Conservation (phyloP, 2,329 filamentous ascomycete genomes). For the Paecilomyces dactylethromorphus region DNA sequence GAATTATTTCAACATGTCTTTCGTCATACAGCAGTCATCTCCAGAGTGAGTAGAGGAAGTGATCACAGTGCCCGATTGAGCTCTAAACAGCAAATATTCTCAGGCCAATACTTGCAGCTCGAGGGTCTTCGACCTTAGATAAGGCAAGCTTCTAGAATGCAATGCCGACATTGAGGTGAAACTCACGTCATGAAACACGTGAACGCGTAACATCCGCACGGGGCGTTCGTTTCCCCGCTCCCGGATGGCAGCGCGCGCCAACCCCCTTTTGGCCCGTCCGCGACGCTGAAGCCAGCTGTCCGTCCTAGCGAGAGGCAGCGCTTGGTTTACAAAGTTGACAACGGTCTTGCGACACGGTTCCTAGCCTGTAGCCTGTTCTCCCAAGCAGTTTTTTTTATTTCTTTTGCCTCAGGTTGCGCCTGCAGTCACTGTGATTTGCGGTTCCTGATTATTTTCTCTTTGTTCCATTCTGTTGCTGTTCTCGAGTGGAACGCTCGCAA, state of each 20-base stretch:
- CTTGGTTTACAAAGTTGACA: background rate
- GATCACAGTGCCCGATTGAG: too few species aligned
- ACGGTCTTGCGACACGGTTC: background rate
- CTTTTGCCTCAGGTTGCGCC: background rate
- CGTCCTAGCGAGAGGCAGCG: background rate
- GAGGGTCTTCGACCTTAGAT: background rate
- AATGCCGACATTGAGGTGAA: too few species aligned
- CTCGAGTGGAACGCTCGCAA: background rate
- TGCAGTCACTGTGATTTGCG: conserved; percentile 8
- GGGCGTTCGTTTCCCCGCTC: background rate
- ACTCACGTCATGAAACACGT: background rate
- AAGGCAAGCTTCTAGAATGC: background rate
- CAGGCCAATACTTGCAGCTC: too few species aligned
- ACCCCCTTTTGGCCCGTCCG: background rate
- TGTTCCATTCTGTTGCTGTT: background rate
- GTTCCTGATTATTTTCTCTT: background rate
- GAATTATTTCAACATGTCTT: too few species aligned
- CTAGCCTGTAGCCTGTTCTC: background rate
- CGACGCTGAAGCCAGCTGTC: background rate
- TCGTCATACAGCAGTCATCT: too few species aligned
- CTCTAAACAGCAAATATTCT: too few species aligned
- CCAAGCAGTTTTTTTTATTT: background rate
- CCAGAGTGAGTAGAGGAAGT: too few species aligned
- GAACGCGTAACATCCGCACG: background rate
- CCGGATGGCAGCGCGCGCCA: background rate